Evolutionary conservation across 768 basidiomycete species (phyloP).

Genomic region (Candolleomyces eurysporus): DNA sequence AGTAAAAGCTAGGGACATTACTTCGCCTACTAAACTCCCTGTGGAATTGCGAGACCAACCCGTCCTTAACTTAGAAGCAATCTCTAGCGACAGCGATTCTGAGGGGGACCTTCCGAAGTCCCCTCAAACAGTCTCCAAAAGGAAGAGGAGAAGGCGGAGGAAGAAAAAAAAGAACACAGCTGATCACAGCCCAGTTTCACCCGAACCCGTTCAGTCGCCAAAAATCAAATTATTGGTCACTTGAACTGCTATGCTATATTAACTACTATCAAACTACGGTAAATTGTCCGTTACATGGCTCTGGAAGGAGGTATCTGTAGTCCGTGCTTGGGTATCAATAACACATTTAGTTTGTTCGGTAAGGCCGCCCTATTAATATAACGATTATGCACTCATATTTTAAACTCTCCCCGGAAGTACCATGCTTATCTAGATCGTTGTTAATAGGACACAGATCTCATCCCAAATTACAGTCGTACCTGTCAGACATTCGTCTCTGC

Average conservation of each 20-base stretch:
- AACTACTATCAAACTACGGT: background rate
- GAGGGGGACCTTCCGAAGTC: slow-evolving; percentile 20
- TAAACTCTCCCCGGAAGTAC: too few relatives aligned
- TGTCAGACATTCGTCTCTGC: too few relatives aligned
- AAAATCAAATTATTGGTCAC: background rate
- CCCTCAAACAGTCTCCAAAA: slow-evolving; percentile 37
- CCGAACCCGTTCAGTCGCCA: background rate
- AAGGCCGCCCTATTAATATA: too few relatives aligned
- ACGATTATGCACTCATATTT: too few relatives aligned
- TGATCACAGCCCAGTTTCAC: slow-evolving; percentile 9
- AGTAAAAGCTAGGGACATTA: background rate
- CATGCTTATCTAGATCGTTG: too few relatives aligned
- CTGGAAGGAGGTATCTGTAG: too few relatives aligned
- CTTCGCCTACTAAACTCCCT: slow-evolving; percentile 16
- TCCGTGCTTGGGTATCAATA: too few relatives aligned
- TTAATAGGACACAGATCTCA: too few relatives aligned
- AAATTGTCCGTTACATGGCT: too few relatives aligned
- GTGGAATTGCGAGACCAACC: slow-evolving; percentile 33
- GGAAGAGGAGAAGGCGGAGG: slow-evolving; percentile 53
- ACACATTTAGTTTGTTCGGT: too few relatives aligned
- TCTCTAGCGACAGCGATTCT: slow-evolving; percentile 22
- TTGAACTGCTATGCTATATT: background rate
- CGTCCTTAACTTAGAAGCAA: slow-evolving; percentile 49
- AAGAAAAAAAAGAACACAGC: slow-evolving; percentile 51
- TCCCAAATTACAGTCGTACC: too few relatives aligned